phyloP scores from a whole-genome alignment of 2,329 filamentous ascomycete genomes.

The Epichloe coenophiala region DNA sequence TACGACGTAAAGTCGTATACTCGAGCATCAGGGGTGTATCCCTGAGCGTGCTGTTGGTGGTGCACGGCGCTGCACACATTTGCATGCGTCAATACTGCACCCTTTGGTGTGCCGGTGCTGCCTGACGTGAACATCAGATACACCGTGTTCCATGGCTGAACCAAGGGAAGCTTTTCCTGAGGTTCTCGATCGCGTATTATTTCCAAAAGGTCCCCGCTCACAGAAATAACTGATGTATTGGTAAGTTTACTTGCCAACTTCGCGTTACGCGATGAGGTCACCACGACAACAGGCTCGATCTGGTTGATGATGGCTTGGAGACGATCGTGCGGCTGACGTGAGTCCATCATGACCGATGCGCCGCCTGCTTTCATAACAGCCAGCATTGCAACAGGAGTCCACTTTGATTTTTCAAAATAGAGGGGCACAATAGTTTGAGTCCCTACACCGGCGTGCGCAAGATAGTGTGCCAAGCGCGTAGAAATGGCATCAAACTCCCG shows the following conservation, averaged over 20 bases:
- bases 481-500: conserved; percentile 15
- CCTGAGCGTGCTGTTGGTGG: conserved; percentile 8
- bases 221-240: not conserved
- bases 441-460: conserved; percentile 1
- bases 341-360: conserved; percentile 7
- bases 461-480: conserved; percentile 3
- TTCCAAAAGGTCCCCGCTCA: not conserved
- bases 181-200: not conserved
- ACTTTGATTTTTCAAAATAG: conserved; percentile 6
- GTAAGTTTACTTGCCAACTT: conserved; percentile 4
- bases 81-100: conserved; percentile 12
- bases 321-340: conserved; percentile 7
- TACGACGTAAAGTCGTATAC: conserved; percentile 9
- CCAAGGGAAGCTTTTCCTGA: not conserved
- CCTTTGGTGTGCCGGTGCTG: conserved; percentile 13
- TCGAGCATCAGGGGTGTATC: conserved; percentile 7
- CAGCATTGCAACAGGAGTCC: conserved; percentile 4
- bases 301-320: conserved; percentile 9
- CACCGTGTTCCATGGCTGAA: not conserved
- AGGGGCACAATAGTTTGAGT: conserved; percentile 2
- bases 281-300: conserved; percentile 6
- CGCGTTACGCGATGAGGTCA: conserved; percentile 8
- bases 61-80: conserved; percentile 10
- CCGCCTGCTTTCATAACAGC: conserved; percentile 3
- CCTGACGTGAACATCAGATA: conserved; percentile 13